Percentiles rank a stretch among this genome's conserved stretches.
These are phyloP conservation scores for Pestalotiopsis sp. DNA, from an alignment of 2,329 filamentous ascomycete species.

Conservation along the genomic window DNA sequence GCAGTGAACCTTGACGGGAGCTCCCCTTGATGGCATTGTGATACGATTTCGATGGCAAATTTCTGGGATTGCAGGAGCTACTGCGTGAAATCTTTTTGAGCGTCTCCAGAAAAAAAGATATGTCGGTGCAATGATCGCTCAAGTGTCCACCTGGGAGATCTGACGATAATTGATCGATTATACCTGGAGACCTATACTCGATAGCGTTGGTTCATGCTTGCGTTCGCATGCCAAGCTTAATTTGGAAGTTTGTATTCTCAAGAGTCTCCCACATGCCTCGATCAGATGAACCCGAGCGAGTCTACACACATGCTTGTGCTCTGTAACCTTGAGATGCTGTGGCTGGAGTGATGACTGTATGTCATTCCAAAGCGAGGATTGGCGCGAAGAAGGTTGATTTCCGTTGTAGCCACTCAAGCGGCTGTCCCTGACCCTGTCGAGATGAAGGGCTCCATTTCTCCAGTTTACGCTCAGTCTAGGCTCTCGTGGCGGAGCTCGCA, in stretches of 20 bases:
- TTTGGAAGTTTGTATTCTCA: background rate
- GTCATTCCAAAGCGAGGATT: background rate
- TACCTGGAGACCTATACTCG: background rate
- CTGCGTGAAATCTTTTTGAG: background rate
- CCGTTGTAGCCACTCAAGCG: background rate
- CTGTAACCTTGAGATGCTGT: background rate
- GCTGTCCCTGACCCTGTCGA: background rate
- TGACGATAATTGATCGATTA: background rate
- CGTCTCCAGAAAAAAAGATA: background rate
- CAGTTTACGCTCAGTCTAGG: slow-evolving; percentile 11
- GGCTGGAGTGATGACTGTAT: background rate
- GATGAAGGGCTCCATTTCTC: slow-evolving; percentile 10
- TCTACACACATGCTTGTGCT: background rate
- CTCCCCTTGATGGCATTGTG: background rate
- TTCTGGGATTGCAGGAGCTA: background rate
- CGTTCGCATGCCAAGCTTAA: background rate
- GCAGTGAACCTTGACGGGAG: background rate
- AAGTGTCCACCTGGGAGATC: background rate
- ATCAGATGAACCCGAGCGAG: background rate
- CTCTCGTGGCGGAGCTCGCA: background rate
- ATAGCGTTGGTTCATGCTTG: background rate
- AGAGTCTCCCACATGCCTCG: background rate
- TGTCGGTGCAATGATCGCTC: background rate
- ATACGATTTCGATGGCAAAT: slow-evolving; percentile 12
- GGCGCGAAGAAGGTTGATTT: background rate